A percentile compares a stretch with the other conserved stretches of the same genome.
Evolutionary conservation across 2,329 filamentous ascomycete genomes (phyloP).

Genomic region (Plectosphaerella sp.): DNA sequence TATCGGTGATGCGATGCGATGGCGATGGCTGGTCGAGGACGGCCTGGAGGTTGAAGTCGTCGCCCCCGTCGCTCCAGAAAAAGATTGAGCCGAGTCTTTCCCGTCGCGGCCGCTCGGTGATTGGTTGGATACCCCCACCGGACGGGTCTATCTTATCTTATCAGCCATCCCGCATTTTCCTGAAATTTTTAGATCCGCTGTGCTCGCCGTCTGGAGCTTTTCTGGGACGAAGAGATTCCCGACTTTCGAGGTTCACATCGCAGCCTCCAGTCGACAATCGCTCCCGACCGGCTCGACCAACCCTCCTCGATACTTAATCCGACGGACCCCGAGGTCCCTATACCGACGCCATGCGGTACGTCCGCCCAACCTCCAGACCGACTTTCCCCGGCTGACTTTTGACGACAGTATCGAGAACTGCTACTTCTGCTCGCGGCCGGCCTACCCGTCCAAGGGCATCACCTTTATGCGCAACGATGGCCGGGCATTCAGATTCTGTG

Average conservation of each 20-base stretch:
- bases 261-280: not conserved
- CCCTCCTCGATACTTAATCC: not conserved
- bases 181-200: constrained; percentile 1
- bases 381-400: not conserved
- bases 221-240: not conserved
- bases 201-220: not conserved
- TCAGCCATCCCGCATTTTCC: not conserved
- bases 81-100: not conserved
- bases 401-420: constrained; percentile 36
- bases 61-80: not conserved
- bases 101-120: not conserved
- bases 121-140: no score
- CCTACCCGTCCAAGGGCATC: constrained; percentile 49
- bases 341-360: constrained; percentile 11
- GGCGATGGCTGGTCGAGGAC: not conserved
- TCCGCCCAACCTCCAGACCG: not conserved
- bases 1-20: not conserved
- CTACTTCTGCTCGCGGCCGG: constrained; percentile 43
- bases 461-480: constrained; percentile 37
- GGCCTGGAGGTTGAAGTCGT: not conserved
- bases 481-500: constrained; percentile 54
- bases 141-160: not conserved
- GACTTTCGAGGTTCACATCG: not conserved
- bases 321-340: not conserved
- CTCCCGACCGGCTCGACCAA: not conserved